Evolutionary conservation across 345 rosid species (phyloP), one percentile per base, ranked within the genome.

Genomic region (Streptanthus diversifolius): DNA sequence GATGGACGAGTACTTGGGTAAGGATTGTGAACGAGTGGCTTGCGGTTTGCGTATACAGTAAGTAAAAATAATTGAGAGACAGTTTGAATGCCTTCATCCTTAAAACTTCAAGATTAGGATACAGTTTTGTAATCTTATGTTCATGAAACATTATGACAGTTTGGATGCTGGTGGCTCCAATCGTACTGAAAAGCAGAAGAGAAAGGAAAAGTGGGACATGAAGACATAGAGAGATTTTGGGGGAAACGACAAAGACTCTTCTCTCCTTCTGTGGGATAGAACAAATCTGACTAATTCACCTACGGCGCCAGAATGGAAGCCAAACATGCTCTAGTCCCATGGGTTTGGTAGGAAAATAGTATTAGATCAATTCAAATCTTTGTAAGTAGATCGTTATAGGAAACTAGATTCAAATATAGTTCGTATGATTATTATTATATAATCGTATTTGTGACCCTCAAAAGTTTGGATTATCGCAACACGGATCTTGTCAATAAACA

Each of bases 1-100:
- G 98, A 51, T 93, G 98, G 98, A 93, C 98, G 14, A 93, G 98
- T 77, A 83, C 98, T 53, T 93, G 98, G 97, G 98, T 91, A 49
- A 87, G 92, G 75, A 71, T 93, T 33, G 87, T 91, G 62, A 91
- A 89, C 53, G 98, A 93, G 80, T 91, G 97, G 97, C 85, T 93
- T 8, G 98, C 97, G 18, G 97, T 85, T 77, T 91, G 96, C 33
- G 88, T 93, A 13, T 93, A 89, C 75, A 17, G 98, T 93, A 83
- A 85, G 97, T 83, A 29, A 32, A 59, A 25, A 35, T 17, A 59
- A 17, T 25, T 49, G 22, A 13, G 51, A 36, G 5, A 32, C 48
- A 40, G 35, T 59, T 73, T 55, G 53, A 39, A 63, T 71, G 63
- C 17, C 47, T 58, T 53, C 13, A 54, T 63, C 57, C 39, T 43